Evolutionary conservation across 805 yeast genomes (phyloP).

Genomic region (Jamesozyma lodderae): DNA sequence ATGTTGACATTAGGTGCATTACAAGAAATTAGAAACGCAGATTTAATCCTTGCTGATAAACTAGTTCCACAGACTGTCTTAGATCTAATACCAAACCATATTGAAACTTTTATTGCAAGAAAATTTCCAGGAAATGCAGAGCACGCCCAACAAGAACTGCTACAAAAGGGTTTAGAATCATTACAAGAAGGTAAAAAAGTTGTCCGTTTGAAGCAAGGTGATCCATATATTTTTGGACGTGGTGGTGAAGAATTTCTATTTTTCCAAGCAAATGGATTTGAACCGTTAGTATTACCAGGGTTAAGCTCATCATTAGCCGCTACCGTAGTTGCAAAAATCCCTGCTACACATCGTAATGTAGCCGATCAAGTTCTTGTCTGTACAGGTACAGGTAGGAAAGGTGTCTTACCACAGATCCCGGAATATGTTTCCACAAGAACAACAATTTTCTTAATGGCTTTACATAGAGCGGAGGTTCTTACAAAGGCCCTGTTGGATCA

Average conservation of each 20-base stretch:
- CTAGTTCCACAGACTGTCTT: slow-evolving; percentile 84
- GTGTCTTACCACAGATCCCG: slow-evolving; percentile 71
- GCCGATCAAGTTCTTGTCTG: slow-evolving; percentile 89
- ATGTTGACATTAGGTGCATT: slow-evolving; percentile 80
- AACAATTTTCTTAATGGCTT: slow-evolving; percentile 80
- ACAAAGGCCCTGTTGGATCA: slow-evolving; percentile 45
- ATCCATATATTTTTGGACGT: slow-evolving; percentile 91
- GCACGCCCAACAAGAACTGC: slow-evolving; percentile 77
- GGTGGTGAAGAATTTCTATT: slow-evolving; percentile 86
- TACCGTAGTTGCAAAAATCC: slow-evolving; percentile 70
- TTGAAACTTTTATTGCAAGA: slow-evolving; percentile 75
- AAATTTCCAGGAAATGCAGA: slow-evolving; percentile 97
- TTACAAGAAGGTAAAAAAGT: slow-evolving; percentile 62
- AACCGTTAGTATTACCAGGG: slow-evolving; percentile 76
- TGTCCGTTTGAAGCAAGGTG: slow-evolving; percentile 90
- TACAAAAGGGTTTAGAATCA: slow-evolving; percentile 61
- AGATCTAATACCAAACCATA: slow-evolving; percentile 66
- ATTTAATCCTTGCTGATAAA: slow-evolving; percentile 80
- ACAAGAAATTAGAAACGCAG: slow-evolving; percentile 72
- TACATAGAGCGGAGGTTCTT: slow-evolving; percentile 53
- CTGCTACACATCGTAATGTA: slow-evolving; percentile 86
- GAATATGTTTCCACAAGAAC: slow-evolving; percentile 66
- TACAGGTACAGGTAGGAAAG: slow-evolving; percentile 90
- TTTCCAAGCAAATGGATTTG: slow-evolving; percentile 58
- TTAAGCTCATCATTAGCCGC: slow-evolving; percentile 85